phyloP scores from a whole-genome alignment of 2,329 filamentous ascomycete species.

The Neodidymelliopsis sp. region DNA sequence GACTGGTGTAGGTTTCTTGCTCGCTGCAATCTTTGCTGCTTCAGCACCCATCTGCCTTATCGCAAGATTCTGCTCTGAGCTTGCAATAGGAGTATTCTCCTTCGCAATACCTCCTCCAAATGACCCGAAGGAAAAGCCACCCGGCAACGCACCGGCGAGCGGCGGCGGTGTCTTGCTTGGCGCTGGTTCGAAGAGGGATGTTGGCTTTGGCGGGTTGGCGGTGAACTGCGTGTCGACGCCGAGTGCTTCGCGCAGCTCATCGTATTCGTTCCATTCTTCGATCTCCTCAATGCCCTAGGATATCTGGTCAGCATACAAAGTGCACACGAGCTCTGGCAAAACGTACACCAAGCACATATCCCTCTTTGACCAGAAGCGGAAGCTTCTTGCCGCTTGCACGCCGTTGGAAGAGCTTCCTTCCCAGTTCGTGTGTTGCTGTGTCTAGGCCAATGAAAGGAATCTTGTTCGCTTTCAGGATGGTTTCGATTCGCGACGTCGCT shows the following conservation, averaged over 20 bases:
- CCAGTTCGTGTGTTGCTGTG: slow-evolving; percentile 86
- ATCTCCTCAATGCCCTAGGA: slow-evolving; percentile 86
- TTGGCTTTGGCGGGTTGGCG: slow-evolving; percentile 42
- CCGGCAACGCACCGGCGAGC: slow-evolving; percentile 16
- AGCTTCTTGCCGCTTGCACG: slow-evolving; percentile 86
- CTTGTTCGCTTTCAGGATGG: slow-evolving; percentile 92
- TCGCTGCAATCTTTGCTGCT: slow-evolving; percentile 46
- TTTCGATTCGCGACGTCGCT: slow-evolving; percentile 93
- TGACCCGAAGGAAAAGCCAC: slow-evolving; percentile 18
- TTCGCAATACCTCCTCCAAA: slow-evolving; percentile 25
- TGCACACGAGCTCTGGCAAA: background rate
- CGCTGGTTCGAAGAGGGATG: slow-evolving; percentile 20
- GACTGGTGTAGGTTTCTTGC: slow-evolving; percentile 43
- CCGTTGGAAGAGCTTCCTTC: slow-evolving; percentile 86
- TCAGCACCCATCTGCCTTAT: slow-evolving; percentile 48
- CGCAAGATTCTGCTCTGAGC: slow-evolving; percentile 44
- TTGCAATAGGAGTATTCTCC: slow-evolving; percentile 35
- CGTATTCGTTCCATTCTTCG: slow-evolving; percentile 99
- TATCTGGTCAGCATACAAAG: slow-evolving; percentile 7
- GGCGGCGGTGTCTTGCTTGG: slow-evolving; percentile 19
- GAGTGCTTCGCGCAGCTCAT: slow-evolving; percentile 88
- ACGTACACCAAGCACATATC: slow-evolving; percentile 83
- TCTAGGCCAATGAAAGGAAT: slow-evolving; percentile 94
- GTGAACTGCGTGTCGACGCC: slow-evolving; percentile 48
- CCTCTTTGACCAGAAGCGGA: slow-evolving; percentile 87